Evolutionary conservation across 371 early-diverging fungal species (phyloP).

Genomic region (Mortierella sp.): DNA sequence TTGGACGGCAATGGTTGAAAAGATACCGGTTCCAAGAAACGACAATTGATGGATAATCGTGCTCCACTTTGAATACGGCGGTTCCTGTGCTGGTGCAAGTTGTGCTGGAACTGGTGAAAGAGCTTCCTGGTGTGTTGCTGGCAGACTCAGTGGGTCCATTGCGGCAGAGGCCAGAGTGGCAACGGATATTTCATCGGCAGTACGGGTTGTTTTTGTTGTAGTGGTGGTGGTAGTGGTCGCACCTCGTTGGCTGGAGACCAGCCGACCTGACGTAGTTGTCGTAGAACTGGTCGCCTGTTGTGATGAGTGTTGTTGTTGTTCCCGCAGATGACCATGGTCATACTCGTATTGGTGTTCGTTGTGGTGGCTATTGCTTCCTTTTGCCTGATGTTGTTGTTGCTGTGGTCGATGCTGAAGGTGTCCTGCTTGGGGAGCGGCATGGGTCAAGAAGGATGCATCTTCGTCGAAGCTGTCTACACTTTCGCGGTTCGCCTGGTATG

Average conservation of each 20-base stretch:
- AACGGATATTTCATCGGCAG: constrained; percentile 15
- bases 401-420: neutral
- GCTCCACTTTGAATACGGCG: constrained; percentile 45
- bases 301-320: neutral
- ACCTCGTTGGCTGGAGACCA: neutral
- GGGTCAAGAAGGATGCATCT: constrained; percentile 6
- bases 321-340: neutral
- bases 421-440: constrained; percentile 8
- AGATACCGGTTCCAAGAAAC: constrained; percentile 71
- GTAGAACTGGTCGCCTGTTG: neutral
- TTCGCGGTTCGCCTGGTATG: constrained; percentile 12
- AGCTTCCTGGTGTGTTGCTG: constrained; percentile 9
- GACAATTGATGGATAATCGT: constrained; percentile 65
- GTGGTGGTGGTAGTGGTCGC: neutral
- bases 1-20: constrained; percentile 70
- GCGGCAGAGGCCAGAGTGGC: constrained; percentile 12
- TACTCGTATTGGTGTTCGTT: neutral
- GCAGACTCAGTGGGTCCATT: constrained; percentile 16
- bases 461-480: constrained; percentile 3
- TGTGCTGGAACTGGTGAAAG: neutral
- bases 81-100: neutral
- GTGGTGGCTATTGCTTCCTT: neutral
- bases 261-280: neutral
- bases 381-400: neutral
- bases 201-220: neutral